These are phyloP conservation scores for Aegilops speltoides DNA, from an alignment of 176 grass and related monocot species.

Conservation along the genomic window DNA sequence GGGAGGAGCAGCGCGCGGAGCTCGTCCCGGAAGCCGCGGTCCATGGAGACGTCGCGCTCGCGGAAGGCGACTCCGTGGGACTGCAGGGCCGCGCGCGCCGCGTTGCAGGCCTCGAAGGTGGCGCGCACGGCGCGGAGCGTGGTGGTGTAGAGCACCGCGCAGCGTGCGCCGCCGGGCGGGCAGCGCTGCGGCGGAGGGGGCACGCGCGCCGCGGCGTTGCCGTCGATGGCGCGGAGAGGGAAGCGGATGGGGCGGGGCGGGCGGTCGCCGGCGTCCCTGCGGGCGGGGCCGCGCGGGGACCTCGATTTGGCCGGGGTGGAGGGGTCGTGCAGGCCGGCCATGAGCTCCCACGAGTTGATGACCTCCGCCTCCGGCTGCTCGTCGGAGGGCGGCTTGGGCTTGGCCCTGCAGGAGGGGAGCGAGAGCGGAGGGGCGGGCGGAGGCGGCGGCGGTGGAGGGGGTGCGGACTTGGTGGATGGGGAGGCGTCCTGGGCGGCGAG, in stretches of 20 bases:
- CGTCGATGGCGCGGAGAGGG: not conserved
- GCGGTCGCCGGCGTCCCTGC: constrained; percentile 12
- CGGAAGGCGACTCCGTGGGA: not conserved
- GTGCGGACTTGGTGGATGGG: not conserved
- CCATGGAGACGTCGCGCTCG: not conserved
- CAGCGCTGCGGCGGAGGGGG: not conserved
- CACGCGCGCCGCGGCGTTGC: not conserved
- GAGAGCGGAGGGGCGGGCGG: not conserved
- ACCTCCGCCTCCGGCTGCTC: constrained; percentile 26
- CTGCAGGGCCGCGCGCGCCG: constrained; percentile 47
- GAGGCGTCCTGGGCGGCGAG: not conserved
- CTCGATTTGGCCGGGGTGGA: constrained; percentile 35
- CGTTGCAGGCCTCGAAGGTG: constrained; percentile 78
- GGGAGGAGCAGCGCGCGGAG: constrained; percentile 19
- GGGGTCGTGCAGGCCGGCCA: constrained; percentile 64
- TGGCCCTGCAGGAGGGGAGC: not conserved
- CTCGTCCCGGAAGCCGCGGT: not conserved
- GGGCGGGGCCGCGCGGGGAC: not conserved
- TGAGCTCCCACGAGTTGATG: constrained; percentile 81
- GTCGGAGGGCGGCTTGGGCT: not conserved
- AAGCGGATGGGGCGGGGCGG: not conserved
- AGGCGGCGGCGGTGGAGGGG: constrained; percentile 5
- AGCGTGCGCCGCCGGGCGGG: not conserved
- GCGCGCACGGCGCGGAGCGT: constrained; percentile 59
- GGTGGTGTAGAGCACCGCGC: not conserved